A percentile compares a stretch with the other conserved stretches of the same genome.
Evolutionary conservation across 2,329 filamentous ascomycete genomes (phyloP).

Genomic region (Fusarium sp.): DNA sequence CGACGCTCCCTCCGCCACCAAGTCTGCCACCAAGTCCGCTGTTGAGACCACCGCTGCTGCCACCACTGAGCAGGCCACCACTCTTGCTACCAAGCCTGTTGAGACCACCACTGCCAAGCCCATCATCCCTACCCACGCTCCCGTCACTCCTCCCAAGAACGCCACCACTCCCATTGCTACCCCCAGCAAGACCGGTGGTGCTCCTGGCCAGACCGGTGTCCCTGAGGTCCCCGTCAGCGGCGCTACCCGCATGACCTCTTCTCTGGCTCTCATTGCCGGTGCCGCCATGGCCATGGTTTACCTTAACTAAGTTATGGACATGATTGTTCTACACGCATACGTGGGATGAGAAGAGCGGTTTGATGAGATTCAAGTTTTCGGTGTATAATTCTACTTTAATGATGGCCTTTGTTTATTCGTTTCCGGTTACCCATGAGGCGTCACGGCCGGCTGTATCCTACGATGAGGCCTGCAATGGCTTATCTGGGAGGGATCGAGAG

Average conservation of each 20-base stretch:
- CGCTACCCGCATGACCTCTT: constrained; percentile 49
- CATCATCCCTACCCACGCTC: constrained; percentile 32
- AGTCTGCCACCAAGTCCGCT: constrained; percentile 21
- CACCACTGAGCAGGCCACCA: constrained; percentile 34
- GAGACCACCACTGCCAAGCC: constrained; percentile 28
- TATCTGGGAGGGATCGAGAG: constrained; percentile 31
- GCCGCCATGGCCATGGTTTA: constrained; percentile 51
- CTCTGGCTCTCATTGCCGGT: constrained; percentile 50
- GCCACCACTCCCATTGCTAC: constrained; percentile 18
- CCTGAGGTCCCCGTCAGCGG: constrained; percentile 47
- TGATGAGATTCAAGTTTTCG: constrained; percentile 42
- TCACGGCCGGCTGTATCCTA: constrained; percentile 42
- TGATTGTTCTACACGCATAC: constrained; percentile 32
- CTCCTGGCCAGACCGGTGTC: constrained; percentile 16
- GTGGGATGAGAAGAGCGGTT: constrained; percentile 37
- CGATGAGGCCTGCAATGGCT: constrained; percentile 36
- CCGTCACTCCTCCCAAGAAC: constrained; percentile 25
- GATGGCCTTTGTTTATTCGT: constrained; percentile 45
- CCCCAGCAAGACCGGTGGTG: constrained; percentile 28
- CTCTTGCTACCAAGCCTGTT: constrained; percentile 34
- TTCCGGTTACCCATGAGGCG: constrained; percentile 47
- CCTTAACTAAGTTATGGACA: constrained; percentile 47
- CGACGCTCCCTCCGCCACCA: constrained; percentile 24
- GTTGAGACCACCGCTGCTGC: constrained; percentile 24
- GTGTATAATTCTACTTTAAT: constrained; percentile 47